These are phyloP conservation scores for Metschnikowia koreensis DNA, from an alignment of 805 yeast species.

Conservation along the genomic window DNA sequence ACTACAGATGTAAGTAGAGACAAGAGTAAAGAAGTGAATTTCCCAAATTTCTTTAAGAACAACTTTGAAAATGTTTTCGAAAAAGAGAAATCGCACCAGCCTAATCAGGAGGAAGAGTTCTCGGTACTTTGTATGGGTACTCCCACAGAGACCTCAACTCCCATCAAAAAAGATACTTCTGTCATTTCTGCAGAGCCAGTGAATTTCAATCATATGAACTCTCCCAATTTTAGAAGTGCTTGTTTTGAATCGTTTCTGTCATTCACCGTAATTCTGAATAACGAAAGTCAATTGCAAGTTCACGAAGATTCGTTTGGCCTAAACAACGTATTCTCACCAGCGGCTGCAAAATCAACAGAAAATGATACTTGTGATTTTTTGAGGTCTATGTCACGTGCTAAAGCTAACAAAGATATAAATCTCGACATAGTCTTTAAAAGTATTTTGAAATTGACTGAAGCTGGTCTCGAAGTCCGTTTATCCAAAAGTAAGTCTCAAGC, in stretches of 20 bases:
- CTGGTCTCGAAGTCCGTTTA: not conserved
- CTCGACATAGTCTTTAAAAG: not conserved
- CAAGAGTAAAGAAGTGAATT: not conserved
- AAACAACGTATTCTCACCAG: not conserved
- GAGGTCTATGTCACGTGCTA: too few relatives aligned
- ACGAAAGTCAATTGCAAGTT: not conserved
- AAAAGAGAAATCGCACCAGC: not conserved
- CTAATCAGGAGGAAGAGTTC: not conserved
- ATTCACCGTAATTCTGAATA: not conserved
- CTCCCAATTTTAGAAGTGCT: not conserved
- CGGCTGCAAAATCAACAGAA: not conserved
- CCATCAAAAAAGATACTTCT: not conserved
- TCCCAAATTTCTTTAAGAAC: not conserved
- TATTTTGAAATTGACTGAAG: not conserved
- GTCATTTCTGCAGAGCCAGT: not conserved
- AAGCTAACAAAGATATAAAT: too few relatives aligned
- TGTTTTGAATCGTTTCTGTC: not conserved
- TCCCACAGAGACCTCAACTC: slow-evolving; percentile 2
- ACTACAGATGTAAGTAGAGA: too few relatives aligned
- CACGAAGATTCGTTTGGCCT: not conserved
- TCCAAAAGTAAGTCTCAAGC: not conserved
- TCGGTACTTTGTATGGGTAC: not conserved
- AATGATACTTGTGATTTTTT: not conserved
- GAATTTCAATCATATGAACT: not conserved
- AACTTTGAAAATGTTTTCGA: not conserved